These are phyloP conservation scores for Lactarius evosmus DNA, from an alignment of 768 basidiomycete genomes.

Conservation along the genomic window DNA sequence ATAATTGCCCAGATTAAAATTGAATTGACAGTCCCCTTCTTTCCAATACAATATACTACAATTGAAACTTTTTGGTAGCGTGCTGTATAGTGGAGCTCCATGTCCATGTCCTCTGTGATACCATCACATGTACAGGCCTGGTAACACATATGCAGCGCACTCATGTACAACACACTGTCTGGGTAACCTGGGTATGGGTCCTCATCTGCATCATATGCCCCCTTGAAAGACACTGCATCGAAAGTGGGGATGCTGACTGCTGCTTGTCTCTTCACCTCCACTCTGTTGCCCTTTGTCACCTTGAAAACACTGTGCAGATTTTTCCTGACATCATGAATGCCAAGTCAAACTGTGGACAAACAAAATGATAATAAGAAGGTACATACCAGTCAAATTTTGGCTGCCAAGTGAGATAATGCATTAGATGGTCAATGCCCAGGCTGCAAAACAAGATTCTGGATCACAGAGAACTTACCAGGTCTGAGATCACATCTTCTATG, in stretches of 20 bases:
- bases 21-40: too few species aligned
- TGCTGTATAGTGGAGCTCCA: conserved; percentile 58
- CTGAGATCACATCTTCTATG: conserved; percentile 62
- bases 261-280: conserved; percentile 38
- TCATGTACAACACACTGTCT: conserved; percentile 42
- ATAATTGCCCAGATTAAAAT: too few species aligned
- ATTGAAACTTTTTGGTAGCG: too few species aligned
- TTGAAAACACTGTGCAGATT: conserved; percentile 49
- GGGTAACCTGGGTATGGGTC: conserved; percentile 46
- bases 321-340: conserved; percentile 2
- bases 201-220: conserved; percentile 10
- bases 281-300: conserved; percentile 36
- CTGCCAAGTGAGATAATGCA: conserved; percentile 34
- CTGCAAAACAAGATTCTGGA: neutral
- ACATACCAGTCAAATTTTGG: conserved; percentile 67
- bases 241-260: conserved; percentile 45
- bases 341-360: neutral
- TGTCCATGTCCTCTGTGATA: conserved; percentile 32
- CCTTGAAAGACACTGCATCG: conserved; percentile 36
- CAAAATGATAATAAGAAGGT: neutral
- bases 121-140: conserved; percentile 41
- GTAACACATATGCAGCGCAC: conserved; percentile 43
- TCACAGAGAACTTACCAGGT: conserved; percentile 51
- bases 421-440: neutral
- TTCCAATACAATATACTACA: too few species aligned